Evolutionary conservation across 192 early-diverging fungal genomes (phyloP).

Genomic region (Podila epigama): DNA sequence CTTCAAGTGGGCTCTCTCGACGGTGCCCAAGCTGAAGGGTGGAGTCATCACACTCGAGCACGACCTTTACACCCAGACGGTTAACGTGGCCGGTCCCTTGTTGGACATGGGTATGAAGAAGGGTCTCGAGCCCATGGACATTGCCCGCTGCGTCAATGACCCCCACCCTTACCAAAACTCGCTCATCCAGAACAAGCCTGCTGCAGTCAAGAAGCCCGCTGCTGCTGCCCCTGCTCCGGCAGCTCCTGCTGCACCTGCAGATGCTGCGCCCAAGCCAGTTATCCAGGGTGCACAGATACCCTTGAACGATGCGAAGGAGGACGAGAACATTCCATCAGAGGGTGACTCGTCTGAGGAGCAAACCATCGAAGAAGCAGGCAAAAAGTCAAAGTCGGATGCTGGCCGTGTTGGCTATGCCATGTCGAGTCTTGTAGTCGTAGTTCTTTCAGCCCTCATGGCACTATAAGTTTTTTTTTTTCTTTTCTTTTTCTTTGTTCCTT

Average conservation of each 20-base stretch:
- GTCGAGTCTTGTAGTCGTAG: conserved; percentile 25
- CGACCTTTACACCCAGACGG: conserved; percentile 55
- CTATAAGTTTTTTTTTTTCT: conserved; percentile 4
- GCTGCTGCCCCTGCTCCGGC: not conserved
- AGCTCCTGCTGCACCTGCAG: no score
- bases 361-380: not conserved
- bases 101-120: conserved; percentile 46
- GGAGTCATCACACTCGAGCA: conserved; percentile 63
- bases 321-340: not conserved
- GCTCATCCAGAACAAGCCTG: conserved; percentile 16
- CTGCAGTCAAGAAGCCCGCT: conserved; percentile 2
- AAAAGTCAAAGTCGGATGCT: not conserved
- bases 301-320: not conserved
- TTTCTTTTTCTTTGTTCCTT: not conserved
- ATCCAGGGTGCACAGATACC: not conserved
- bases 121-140: conserved; percentile 46
- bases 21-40: conserved; percentile 49
- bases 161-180: conserved; percentile 46
- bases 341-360: not conserved
- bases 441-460: conserved; percentile 5
- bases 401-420: conserved; percentile 4
- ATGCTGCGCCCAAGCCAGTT: not conserved
- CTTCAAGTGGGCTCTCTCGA: conserved; percentile 53
- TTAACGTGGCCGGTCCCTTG: conserved; percentile 54
- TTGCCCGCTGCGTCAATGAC: conserved; percentile 34